phyloP scores from a whole-genome alignment of 106 monocot genomes.

The Dioscorea dumetorum region DNA sequence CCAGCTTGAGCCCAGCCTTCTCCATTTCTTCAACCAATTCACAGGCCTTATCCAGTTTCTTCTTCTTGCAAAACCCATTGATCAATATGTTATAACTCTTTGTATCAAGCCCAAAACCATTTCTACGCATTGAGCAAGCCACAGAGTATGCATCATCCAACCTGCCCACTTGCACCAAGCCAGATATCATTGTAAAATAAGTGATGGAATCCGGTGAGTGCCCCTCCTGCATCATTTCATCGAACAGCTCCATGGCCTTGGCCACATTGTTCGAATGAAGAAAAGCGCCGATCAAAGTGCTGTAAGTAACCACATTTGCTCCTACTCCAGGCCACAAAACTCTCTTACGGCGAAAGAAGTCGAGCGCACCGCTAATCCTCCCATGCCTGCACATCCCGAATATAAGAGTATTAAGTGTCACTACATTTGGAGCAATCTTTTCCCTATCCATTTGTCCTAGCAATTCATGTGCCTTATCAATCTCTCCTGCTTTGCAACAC shows the following conservation, averaged over 20 bases:
- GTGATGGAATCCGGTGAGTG: constrained; percentile 44
- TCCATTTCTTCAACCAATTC: constrained; percentile 53
- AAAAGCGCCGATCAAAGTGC: constrained; percentile 60
- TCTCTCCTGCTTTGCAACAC: constrained; percentile 49
- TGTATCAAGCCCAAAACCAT: constrained; percentile 46
- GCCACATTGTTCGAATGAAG: constrained; percentile 56
- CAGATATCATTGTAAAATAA: constrained; percentile 78
- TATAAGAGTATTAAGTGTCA: constrained; percentile 63
- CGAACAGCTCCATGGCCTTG: constrained; percentile 56
- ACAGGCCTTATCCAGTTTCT: constrained; percentile 39
- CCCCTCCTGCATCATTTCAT: constrained; percentile 62
- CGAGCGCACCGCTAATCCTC: constrained; percentile 42
- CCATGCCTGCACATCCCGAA: constrained; percentile 61
- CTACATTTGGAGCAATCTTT: constrained; percentile 30
- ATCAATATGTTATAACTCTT: constrained; percentile 73
- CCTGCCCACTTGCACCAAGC: constrained; percentile 41
- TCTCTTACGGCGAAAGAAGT: constrained; percentile 45
- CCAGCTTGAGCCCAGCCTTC: constrained; percentile 34
- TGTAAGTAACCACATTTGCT: constrained; percentile 53
- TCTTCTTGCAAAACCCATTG: constrained; percentile 66
- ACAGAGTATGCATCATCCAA: constrained; percentile 49
- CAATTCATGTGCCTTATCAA: constrained; percentile 29
- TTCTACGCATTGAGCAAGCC: constrained; percentile 38
- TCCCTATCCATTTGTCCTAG: constrained; percentile 47
- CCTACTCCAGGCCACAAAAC: constrained; percentile 19